A percentile compares a stretch with the other conserved stretches of the same genome.
Evolutionary conservation across 1,139 yeast genomes (phyloP).

Genomic region (Pichia kudriavzevii): DNA sequence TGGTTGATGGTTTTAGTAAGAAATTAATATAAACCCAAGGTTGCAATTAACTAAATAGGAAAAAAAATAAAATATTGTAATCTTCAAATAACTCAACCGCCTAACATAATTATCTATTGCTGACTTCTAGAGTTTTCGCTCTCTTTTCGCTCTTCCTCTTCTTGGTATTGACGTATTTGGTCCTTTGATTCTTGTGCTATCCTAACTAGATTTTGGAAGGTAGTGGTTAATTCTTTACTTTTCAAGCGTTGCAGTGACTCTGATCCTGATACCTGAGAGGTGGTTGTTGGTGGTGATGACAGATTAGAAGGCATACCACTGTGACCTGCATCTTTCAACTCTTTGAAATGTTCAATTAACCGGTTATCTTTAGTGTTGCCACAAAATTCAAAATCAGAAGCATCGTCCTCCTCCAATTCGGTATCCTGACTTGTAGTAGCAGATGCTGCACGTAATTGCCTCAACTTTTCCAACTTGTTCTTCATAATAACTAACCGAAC

Average conservation of each 20-base stretch:
- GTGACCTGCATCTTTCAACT: constrained; percentile 10
- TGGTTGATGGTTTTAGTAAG: too few species aligned
- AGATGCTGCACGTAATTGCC: constrained; percentile 22
- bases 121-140: neutral
- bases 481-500: constrained; percentile 34
- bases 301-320: neutral
- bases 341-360: constrained; percentile 19
- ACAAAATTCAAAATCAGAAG: constrained; percentile 25
- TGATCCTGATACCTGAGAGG: neutral
- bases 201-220: constrained; percentile 27
- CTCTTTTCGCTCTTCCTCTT: constrained; percentile 16
- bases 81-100: too few species aligned
- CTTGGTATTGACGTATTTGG: constrained; percentile 23
- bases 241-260: constrained; percentile 14
- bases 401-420: constrained; percentile 23
- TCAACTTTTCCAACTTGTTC: constrained; percentile 24
- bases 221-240: constrained; percentile 23
- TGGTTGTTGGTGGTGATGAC: too few species aligned
- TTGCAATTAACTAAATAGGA: too few species aligned
- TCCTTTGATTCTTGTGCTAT: constrained; percentile 27
- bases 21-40: too few species aligned
- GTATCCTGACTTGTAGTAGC: constrained; percentile 5
- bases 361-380: constrained; percentile 19
- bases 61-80: too few species aligned
- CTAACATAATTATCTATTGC: too few species aligned